These are phyloP conservation scores for Cystobasidium sp. DNA, from an alignment of 1,284 basidiomycete genomes.

Conservation along the genomic window DNA sequence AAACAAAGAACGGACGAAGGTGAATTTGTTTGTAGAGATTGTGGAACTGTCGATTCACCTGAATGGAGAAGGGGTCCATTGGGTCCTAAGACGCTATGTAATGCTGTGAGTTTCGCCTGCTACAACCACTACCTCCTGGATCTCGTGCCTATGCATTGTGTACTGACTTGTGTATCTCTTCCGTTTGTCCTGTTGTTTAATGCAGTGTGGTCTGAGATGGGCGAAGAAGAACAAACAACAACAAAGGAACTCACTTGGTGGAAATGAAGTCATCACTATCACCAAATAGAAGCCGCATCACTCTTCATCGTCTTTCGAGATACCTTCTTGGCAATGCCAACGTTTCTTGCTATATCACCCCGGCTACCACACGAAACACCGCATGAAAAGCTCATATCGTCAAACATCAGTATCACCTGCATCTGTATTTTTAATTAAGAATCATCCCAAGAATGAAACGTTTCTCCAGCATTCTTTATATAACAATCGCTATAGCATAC, in stretches of 20 bases:
- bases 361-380: too few species aligned
- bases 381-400: too few species aligned
- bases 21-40: conserved; percentile 55
- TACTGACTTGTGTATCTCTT: background rate
- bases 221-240: conserved; percentile 45
- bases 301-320: background rate
- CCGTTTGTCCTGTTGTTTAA: background rate
- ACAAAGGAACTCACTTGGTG: conserved; percentile 31
- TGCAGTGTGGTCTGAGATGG: conserved; percentile 51
- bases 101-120: conserved; percentile 63
- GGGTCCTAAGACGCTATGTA: conserved; percentile 82
- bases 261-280: conserved; percentile 6
- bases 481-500: too few species aligned
- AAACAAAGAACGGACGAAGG: conserved; percentile 83
- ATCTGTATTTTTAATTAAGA: too few species aligned
- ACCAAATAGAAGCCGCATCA: background rate
- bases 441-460: too few species aligned
- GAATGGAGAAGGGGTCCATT: conserved; percentile 66
- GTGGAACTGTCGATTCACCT: conserved; percentile 50
- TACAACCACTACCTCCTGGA: too few species aligned
- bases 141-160: too few species aligned
- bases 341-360: background rate
- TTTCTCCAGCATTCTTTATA: too few species aligned
- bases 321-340: background rate
- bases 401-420: too few species aligned